Base-by-base conservation (phyloP, 2,329 filamentous ascomycete genomes). In the Fusarium torulosum region DNA sequence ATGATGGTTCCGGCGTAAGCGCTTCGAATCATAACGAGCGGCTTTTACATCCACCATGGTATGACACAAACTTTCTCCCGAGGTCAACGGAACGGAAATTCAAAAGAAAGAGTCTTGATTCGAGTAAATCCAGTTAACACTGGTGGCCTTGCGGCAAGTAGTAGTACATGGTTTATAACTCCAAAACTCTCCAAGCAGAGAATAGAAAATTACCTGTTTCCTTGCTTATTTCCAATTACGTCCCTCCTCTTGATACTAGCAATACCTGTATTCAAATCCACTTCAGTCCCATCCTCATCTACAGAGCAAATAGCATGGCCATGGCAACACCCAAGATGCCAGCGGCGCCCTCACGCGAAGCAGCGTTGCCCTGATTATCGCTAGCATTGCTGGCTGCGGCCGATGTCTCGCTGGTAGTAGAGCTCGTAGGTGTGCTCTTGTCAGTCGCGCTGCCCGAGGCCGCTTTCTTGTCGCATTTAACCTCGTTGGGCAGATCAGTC, bases 401-500 rank as follows among this genome's bases (percentile, higher is more conserved):
- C 10, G 63, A 44, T 13, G 63, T 41, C 44, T 37, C 20, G 44
- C 40, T 57, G 23, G 53, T 59, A 33, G 40, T 19, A 29, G 37
- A 41, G 52, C 46, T 68, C 33, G 70, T 64, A 19, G 70, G 47
- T 9, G 47, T 67, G 14, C 20, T 40, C 13, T 54, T 11, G 42
- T 43, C 47, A 42, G 40, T 47, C 14, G 57, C 35, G 42, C 45
- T 60, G 56, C 50, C 55, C 17, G 60, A 57, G 19, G 53, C 58
- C 13, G 61, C 46, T 17, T 37, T 59, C 44, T 51, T 57, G 47
- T 75, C 74, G 75, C 80, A 82, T 46, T 74, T 72, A 41, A 82
- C 77, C 65, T 76, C 57, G 55, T 75, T 69, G 35, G 81, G 81
- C 6, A 80, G 59, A 11, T 64, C 73, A 19, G 69, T 56, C 46